A percentile compares a stretch with the other conserved stretches of the same genome.
Conservation (phyloP, 306 rosid genomes). For the Ochetophila trinervis region DNA sequence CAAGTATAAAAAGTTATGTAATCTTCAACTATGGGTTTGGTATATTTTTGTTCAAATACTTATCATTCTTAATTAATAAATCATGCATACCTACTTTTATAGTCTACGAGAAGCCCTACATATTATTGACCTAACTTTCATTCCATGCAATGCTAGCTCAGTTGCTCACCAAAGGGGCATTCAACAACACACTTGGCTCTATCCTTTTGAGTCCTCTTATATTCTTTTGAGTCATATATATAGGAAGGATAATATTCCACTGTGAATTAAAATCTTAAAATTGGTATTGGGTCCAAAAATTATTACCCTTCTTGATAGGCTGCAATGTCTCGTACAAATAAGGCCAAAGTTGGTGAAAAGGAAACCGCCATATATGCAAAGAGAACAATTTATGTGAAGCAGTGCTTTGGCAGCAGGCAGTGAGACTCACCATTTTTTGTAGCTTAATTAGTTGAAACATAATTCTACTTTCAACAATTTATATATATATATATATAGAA, state of each 20-base stretch:
- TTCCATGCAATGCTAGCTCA: no score
- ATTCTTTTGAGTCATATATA: no score
- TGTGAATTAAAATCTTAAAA: not conserved
- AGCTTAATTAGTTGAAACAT: no score
- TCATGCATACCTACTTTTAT: not conserved
- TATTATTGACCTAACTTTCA: no score
- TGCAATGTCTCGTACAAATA: not conserved
- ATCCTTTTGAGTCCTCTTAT: no score
- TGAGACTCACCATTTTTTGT: no score
- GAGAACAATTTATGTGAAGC: not conserved
- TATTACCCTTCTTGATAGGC: not conserved
- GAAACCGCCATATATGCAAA: not conserved
- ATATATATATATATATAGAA: no score
- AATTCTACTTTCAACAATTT: no score
- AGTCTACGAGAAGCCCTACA: not conserved
- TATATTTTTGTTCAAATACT: not conserved
- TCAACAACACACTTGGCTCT: no score
- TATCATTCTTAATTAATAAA: not conserved
- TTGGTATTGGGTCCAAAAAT: not conserved
- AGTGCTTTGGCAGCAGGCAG: not conserved
- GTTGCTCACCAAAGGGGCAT: no score
- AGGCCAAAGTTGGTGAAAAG: not conserved
- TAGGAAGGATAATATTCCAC: no score
- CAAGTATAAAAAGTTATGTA: slow-evolving; percentile 17
- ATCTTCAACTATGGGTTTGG: not conserved